Conservation (phyloP, 352 stramenopile genomes). For the Pythium guiyangense region DNA sequence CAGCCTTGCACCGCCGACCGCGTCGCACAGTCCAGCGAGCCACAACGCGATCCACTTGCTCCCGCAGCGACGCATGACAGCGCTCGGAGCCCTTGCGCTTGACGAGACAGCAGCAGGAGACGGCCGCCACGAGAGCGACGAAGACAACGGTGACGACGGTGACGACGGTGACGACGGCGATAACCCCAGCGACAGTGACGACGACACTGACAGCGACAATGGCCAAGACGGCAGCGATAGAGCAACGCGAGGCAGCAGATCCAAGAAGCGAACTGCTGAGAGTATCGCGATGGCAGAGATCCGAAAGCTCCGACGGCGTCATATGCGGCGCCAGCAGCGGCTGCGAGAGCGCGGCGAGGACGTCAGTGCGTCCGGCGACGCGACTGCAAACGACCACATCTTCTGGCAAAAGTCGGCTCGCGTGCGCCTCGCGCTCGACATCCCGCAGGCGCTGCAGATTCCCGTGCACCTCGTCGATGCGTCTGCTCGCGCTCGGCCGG, state of each 20-base stretch:
- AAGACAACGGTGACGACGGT: constrained; percentile 19
- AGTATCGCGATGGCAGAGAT: constrained; percentile 15
- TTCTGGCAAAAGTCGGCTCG: constrained; percentile 45
- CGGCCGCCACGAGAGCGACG: neutral
- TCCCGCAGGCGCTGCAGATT: constrained; percentile 15
- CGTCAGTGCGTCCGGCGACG: neutral
- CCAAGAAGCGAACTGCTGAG: constrained; percentile 2
- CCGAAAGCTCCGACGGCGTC: constrained; percentile 20
- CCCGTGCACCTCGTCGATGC: constrained; percentile 10
- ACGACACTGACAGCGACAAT: constrained; percentile 11
- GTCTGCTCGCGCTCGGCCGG: neutral
- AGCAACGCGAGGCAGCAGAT: neutral
- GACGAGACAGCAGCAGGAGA: neutral
- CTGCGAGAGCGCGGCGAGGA: neutral
- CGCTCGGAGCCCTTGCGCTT: constrained; percentile 18
- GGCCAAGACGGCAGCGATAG: constrained; percentile 13
- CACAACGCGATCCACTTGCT: constrained; percentile 15
- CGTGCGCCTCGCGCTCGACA: constrained; percentile 32
- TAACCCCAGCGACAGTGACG: neutral
- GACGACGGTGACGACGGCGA: constrained; percentile 16
- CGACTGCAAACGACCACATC: constrained; percentile 17
- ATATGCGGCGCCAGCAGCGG: constrained; percentile 23
- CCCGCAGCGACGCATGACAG: constrained; percentile 32
- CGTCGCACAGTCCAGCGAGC: neutral
- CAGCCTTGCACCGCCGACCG: neutral